Evolutionary conservation across 2,329 filamentous ascomycete species (phyloP).

Genomic region (Stemphylium vesicarium): DNA sequence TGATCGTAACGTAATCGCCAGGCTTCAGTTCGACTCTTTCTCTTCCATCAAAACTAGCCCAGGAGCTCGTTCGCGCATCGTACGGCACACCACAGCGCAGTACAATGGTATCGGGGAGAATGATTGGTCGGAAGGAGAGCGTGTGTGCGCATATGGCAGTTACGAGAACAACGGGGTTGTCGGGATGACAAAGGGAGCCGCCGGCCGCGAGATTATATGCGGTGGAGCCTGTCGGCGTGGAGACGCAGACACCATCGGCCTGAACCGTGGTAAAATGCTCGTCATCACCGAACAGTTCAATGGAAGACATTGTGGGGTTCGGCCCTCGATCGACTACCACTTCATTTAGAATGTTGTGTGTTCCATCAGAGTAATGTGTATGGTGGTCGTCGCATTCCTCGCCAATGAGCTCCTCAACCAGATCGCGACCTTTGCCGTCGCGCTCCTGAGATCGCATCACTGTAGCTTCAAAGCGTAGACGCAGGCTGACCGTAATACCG

Average conservation of each 20-base stretch:
- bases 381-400: constrained; percentile 82
- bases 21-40: constrained; percentile 76
- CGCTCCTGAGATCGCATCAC: constrained; percentile 78
- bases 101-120: constrained; percentile 94
- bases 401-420: constrained; percentile 89
- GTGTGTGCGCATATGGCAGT: constrained; percentile 96
- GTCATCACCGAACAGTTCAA: constrained; percentile 92
- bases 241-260: constrained; percentile 91
- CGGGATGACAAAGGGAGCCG: constrained; percentile 92
- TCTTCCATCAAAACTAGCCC: constrained; percentile 97
- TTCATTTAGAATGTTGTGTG: constrained; percentile 92
- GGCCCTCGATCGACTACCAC: constrained; percentile 95
- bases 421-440: constrained; percentile 46
- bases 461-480: constrained; percentile 89
- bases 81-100: constrained; percentile 94
- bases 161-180: constrained; percentile 94
- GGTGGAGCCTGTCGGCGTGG: constrained; percentile 92
- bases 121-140: constrained; percentile 93
- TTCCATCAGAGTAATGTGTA: constrained; percentile 84
- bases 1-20: constrained; percentile 85
- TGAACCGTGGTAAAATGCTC: constrained; percentile 94
- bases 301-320: constrained; percentile 90
- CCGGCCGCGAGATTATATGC: constrained; percentile 96
- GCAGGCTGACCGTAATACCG: constrained; percentile 85
- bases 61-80: constrained; percentile 84